Evolutionary conservation across 1,284 basidiomycete species (phyloP), one percentile per base, ranked within the genome.

Genomic region (Paramarasmius palmivorus): DNA sequence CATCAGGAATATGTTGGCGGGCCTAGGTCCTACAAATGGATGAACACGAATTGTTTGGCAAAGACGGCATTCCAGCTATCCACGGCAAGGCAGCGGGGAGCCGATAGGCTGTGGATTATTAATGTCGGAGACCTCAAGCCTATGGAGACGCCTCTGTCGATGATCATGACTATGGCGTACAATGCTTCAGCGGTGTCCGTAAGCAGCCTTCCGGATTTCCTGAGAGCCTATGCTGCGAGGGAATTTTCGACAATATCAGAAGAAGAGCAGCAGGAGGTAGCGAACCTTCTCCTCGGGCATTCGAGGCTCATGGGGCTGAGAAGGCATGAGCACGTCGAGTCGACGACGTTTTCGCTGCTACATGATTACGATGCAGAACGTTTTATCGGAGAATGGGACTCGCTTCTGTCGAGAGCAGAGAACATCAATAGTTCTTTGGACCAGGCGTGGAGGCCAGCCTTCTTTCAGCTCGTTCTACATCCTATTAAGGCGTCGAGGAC

Each of bases 41-140:
- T 57, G 9, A 57, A 57, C 53, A 52, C 54, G 4, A 55, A 55
- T 26, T 54, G 49, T 4, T 29, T 54, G n/a, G 53, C 49, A 9
- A 54, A 54, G 26, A 39, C 40, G 22, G 49, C 50, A 15, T 47
- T 42, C n/a, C 53, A 56, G 39, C 25, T 54, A 7, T 49, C 52
- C 8, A 32, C 29, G 14, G 39, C 45, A 10, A 17, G 32, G 5
- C 7, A 40, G n/a, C 49, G 29, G 23, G 49, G 49, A 12, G 45
- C 39, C 5, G 49, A 50, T 32, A 26, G 53, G 4, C 34, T 55
- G 2, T 55, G 53, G 53, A 29, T 55, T n/a, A 45, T 55, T 2
- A 55, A 55, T 22, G 53, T 55, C 26, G 53, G 23, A 8, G 53
- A 55, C 34, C n/a, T 55, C 6, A 55, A 55, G 23, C 53, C 53